Conservation (phyloP, 192 early-diverging fungal genomes). For the Coemansia sp. region DNA sequence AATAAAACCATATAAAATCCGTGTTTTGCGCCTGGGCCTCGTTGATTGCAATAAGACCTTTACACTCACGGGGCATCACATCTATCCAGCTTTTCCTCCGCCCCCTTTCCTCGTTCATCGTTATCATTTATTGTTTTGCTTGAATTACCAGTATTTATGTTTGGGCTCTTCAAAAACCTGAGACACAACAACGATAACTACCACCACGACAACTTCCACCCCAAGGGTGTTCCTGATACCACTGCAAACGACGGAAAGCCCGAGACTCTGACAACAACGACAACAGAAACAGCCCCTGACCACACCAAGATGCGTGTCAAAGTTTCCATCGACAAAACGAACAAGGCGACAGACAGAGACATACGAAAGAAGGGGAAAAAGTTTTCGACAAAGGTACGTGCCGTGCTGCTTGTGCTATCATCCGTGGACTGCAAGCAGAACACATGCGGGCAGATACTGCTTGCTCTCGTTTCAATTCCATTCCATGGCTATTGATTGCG, state of each 20-base stretch:
- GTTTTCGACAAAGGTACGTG: constrained; percentile 28
- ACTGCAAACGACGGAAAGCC: neutral
- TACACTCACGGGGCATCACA: no score
- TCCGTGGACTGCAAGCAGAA: neutral
- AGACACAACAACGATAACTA: neutral
- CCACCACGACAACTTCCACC: neutral
- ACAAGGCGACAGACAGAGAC: neutral
- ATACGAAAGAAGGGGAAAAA: constrained; percentile 33
- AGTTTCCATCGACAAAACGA: neutral
- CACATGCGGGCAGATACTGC: neutral
- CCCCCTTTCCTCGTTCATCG: neutral
- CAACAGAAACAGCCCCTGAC: neutral
- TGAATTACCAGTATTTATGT: constrained; percentile 4
- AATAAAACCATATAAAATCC: no score
- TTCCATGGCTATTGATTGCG: neutral
- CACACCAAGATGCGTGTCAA: constrained; percentile 10
- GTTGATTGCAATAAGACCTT: no score
- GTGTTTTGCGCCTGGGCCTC: no score
- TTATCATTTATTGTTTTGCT: neutral
- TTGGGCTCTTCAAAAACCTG: neutral
- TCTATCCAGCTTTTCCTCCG: neutral
- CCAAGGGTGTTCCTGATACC: neutral
- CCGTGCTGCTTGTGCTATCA: no score
- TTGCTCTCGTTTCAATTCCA: neutral
- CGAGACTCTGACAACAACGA: neutral